A percentile compares a stretch with the other conserved stretches of the same genome.
Evolutionary conservation across 2,329 filamentous ascomycete species (phyloP).

Genomic region (Talaromyces sp.): DNA sequence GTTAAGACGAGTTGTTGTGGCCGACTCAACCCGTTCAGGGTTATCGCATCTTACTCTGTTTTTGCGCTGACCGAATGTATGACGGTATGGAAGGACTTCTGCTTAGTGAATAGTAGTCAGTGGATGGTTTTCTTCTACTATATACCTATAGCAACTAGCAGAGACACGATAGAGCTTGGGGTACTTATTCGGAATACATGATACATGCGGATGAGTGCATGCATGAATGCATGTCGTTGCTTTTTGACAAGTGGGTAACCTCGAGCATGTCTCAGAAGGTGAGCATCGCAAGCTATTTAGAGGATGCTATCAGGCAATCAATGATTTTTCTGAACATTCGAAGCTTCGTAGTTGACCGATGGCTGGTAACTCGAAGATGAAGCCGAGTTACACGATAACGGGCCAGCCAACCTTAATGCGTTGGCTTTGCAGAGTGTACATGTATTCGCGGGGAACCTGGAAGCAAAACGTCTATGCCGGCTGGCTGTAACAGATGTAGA

Average conservation of each 20-base stretch:
- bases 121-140: neutral
- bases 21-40: too few species aligned
- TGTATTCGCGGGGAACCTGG: neutral
- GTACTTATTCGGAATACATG: neutral
- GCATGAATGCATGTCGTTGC: neutral
- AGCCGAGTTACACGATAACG: slow-evolving; percentile 2
- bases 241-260: neutral
- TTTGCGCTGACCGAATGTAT: too few species aligned
- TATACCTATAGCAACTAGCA: neutral
- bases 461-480: neutral
- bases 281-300: neutral
- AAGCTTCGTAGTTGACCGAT: neutral
- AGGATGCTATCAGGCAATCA: neutral
- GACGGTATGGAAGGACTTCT: too few species aligned
- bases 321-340: neutral
- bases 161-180: neutral
- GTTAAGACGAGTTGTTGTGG: too few species aligned
- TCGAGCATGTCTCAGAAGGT: neutral
- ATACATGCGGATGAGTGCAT: neutral
- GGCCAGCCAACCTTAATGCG: neutral
- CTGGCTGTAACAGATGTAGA: neutral
- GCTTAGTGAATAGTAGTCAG: too few species aligned
- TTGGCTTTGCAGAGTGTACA: neutral
- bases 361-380: neutral
- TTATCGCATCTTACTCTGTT: too few species aligned